Evolutionary conservation across 2,329 filamentous ascomycete genomes (phyloP), one percentile per base, ranked within the genome.

Genomic region (Exophiala alcalophila): DNA sequence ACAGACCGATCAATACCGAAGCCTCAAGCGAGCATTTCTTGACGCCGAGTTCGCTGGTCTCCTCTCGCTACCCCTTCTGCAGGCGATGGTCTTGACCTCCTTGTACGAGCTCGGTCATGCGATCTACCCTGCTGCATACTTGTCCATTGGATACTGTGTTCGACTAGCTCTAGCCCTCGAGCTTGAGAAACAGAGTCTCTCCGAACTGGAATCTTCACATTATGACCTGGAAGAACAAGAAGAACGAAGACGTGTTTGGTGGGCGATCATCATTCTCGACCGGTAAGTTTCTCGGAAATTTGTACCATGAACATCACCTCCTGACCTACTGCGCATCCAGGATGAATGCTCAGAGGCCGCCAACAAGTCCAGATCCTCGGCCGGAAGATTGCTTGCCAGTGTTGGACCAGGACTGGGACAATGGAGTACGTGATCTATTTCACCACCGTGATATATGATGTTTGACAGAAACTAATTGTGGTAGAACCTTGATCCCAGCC

Each of bases 71-170:
- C 44, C 48, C 29, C 25, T 59, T 5, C 34, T 63, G 6, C 61
- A 65, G 37, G 50, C 57, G n/a, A 42, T 38, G 5, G 29, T 64
- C 8, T 46, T 64, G 4, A 49, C 61, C 9, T 44, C 58, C 19
- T 9, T 59, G 4, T 64, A 63, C 36, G 61, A 64, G 39, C 21
- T 58, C n/a, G 55, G 53, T 4, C 60, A 64, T 42, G 59, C 50
- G 19, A 63, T 64, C 7, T 64, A 62, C 41, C 62, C 62, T 7
- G 54, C 58, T 10, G 62, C 62, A 19, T 63, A 55, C 41, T 40
- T 63, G 8, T 57, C 59, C 5, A 44, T 44, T 16, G 46, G 43
- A 7, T 38, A 40, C 14, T 54, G 44, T 31, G 45, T 47, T 8
- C 31, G 48, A 10, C 28, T 49, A n/a, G 51, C 40, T 11, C 33